phyloP scores from a whole-genome alignment of 805 yeast species.

The Zygosaccharomyces bailii region DNA sequence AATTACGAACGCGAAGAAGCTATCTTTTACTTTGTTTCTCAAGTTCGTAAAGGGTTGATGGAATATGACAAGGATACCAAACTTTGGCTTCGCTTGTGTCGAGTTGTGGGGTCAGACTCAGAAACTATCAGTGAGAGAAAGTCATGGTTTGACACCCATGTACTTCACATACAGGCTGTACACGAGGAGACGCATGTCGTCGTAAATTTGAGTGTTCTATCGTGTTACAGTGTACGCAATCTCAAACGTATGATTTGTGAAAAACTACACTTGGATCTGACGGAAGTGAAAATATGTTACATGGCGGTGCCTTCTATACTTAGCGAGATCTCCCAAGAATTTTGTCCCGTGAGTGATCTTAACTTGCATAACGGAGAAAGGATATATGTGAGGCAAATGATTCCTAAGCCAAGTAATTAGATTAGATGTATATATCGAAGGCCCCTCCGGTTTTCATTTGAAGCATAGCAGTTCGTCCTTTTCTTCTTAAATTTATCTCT shows the following conservation, averaged over 20 bases:
- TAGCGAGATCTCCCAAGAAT: conserved; percentile 21
- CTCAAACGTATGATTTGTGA: conserved; percentile 24
- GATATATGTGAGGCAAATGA: conserved; percentile 12
- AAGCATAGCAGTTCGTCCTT: no score
- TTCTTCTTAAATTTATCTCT: background rate
- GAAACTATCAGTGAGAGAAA: background rate
- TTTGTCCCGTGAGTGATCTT: conserved; percentile 20
- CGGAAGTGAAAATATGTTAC: conserved; percentile 14
- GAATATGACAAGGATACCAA: conserved; percentile 19
- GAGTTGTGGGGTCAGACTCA: conserved; percentile 35
- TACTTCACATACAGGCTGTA: conserved; percentile 13
- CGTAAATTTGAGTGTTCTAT: conserved; percentile 11
- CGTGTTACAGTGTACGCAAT: conserved; percentile 23
- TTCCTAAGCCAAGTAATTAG: background rate
- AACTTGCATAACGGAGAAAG: conserved; percentile 15
- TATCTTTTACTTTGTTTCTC: conserved; percentile 62
- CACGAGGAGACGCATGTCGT: conserved; percentile 5
- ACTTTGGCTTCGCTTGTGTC: conserved; percentile 45
- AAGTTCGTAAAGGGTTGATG: conserved; percentile 37
- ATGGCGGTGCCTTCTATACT: conserved; percentile 6
- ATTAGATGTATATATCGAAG: background rate
- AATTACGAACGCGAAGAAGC: conserved; percentile 53
- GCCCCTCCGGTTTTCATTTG: no score
- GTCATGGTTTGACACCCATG: conserved; percentile 17
- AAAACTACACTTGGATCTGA: conserved; percentile 5